phyloP scores from a whole-genome alignment of 169 alveolate genomes.

The Pseudocohnilembus persalinus region DNA sequence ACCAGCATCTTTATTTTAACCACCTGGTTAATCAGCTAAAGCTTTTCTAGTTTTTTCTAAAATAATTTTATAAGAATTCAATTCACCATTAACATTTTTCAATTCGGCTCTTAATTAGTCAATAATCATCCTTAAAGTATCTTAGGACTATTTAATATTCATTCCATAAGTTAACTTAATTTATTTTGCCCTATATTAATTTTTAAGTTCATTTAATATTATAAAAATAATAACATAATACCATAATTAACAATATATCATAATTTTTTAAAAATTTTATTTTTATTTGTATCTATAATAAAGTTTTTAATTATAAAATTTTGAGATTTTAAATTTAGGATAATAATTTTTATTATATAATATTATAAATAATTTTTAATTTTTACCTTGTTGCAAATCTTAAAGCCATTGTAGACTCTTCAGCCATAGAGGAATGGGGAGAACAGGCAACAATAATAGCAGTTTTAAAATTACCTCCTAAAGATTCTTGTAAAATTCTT shows the following conservation, averaged over 20 bases:
- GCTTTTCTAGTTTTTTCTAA: background rate
- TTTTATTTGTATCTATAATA: too few relatives aligned
- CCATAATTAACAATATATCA: too few relatives aligned
- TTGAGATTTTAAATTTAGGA: too few relatives aligned
- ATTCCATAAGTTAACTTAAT: conserved; percentile 77
- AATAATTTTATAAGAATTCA: background rate
- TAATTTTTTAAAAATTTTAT: too few relatives aligned
- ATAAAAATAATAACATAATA: too few relatives aligned
- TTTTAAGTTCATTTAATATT: too few relatives aligned
- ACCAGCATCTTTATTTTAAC: background rate
- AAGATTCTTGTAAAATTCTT: conserved; percentile 78
- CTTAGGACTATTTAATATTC: conserved; percentile 48
- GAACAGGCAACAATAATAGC: conserved; percentile 79
- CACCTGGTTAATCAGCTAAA: background rate
- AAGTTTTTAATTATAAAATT: too few relatives aligned
- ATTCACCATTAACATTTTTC: background rate
- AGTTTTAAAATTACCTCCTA: conserved; percentile 86
- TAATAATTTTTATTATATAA: too few relatives aligned
- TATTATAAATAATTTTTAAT: too few relatives aligned
- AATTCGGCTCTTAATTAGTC: conserved; percentile 1
- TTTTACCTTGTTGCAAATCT: conserved; percentile 51
- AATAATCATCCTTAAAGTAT: background rate
- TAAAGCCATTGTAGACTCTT: conserved; percentile 72
- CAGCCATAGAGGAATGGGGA: conserved; percentile 65
- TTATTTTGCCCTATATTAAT: conserved; percentile 78